phyloP scores from a whole-genome alignment of 371 early-diverging fungal species.

The Mucor circinelloides region DNA sequence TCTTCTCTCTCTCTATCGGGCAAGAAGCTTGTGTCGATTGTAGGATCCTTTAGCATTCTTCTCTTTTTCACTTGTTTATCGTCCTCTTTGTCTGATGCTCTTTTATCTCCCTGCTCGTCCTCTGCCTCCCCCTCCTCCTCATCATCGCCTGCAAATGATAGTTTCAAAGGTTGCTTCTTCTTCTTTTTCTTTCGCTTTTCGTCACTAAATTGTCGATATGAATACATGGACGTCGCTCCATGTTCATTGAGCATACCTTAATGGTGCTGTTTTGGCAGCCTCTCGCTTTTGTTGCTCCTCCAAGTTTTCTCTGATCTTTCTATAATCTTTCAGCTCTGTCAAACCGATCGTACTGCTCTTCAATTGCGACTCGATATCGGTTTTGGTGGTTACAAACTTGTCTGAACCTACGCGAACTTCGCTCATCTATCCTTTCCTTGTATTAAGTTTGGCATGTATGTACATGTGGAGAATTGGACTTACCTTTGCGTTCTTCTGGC shows the following conservation, averaged over 20 bases:
- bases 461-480: neutral
- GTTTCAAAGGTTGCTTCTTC: conserved; percentile 60
- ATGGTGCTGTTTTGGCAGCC: conserved; percentile 67
- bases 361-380: conserved; percentile 79
- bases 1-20: conserved; percentile 93
- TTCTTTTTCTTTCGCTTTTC: conserved; percentile 67
- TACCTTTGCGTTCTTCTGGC: conserved; percentile 80
- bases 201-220: conserved; percentile 35
- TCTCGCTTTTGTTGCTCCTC: conserved; percentile 81
- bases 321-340: conserved; percentile 87
- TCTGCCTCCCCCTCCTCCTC: conserved; percentile 37
- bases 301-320: conserved; percentile 79
- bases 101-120: conserved; percentile 6
- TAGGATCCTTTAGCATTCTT: conserved; percentile 83
- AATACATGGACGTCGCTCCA: neutral
- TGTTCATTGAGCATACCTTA: conserved; percentile 28
- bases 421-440: conserved; percentile 53
- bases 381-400: conserved; percentile 82
- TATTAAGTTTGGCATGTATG: neutral
- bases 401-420: conserved; percentile 77
- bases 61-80: conserved; percentile 49
- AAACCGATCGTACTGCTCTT: conserved; percentile 90
- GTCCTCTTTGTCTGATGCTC: conserved; percentile 27
- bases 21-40: conserved; percentile 91
- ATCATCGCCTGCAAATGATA: conserved; percentile 73